phyloP scores from a whole-genome alignment of 495 filamentous ascomycete species.

The Podospora fimiseda region DNA sequence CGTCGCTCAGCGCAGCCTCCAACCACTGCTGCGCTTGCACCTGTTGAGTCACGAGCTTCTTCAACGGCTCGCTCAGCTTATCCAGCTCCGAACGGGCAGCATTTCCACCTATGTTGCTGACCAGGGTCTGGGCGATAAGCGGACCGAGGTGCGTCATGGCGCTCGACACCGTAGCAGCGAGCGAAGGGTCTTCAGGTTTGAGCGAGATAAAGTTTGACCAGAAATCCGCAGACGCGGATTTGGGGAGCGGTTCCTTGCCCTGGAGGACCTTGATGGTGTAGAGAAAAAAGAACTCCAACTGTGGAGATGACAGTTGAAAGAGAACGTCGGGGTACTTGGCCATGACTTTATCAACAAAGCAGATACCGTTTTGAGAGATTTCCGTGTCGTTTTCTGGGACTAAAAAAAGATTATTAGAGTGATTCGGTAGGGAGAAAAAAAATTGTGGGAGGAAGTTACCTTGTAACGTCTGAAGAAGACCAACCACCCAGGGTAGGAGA shows the following conservation, averaged over 20 bases:
- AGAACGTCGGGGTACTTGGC: conserved; percentile 56
- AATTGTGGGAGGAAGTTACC: conserved; percentile 34
- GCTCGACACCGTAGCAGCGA: conserved; percentile 43
- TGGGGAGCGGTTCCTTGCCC: conserved; percentile 70
- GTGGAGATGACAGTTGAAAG: conserved; percentile 39
- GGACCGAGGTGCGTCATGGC: conserved; percentile 56
- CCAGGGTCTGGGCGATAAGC: conserved; percentile 50
- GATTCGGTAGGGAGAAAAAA: neutral
- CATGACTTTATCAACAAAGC: conserved; percentile 62
- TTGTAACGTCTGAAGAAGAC: conserved; percentile 56
- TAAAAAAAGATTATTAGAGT: conserved; percentile 18
- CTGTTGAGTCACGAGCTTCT: conserved; percentile 63
- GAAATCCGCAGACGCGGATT: conserved; percentile 70
- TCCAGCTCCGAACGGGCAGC: conserved; percentile 74
- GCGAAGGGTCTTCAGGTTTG: conserved; percentile 30
- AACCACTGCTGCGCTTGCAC: conserved; percentile 57
- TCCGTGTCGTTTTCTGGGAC: conserved; percentile 68
- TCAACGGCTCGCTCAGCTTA: conserved; percentile 67
- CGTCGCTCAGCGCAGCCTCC: conserved; percentile 45
- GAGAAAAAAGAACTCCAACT: conserved; percentile 63
- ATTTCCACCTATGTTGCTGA: conserved; percentile 65
- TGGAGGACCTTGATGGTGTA: conserved; percentile 69
- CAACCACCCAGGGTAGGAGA: conserved; percentile 59
- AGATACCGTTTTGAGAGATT: conserved; percentile 67
- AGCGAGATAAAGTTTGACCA: conserved; percentile 60